Percentiles rank a stretch among this genome's conserved stretches.
Evolutionary conservation across 202 grass and related monocot species (phyloP).

Genomic region (Hordeum pubiflorum): DNA sequence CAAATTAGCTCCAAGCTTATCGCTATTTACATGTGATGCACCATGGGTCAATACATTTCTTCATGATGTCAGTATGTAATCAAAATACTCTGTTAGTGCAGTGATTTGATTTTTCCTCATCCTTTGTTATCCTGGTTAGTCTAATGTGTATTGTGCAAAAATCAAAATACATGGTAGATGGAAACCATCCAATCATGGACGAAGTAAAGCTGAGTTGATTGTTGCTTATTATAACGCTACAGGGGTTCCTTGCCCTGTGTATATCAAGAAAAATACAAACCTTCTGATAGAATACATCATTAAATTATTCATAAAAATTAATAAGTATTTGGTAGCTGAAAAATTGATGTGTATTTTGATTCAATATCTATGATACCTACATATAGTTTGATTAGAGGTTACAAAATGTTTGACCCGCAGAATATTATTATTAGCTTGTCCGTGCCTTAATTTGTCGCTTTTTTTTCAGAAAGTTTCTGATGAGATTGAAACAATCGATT

Average conservation of each 20-base stretch:
- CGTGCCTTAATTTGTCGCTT: background rate
- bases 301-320: background rate
- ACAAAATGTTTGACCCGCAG: background rate
- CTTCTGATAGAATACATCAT: background rate
- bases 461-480: constrained; percentile 18
- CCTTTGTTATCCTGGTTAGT: background rate
- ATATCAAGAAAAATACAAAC: background rate
- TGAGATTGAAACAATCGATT: constrained; percentile 4
- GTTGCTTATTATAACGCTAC: background rate
- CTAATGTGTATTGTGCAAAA: background rate
- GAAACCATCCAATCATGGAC: background rate
- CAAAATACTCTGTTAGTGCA: background rate
- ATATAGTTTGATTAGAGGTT: background rate
- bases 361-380: background rate
- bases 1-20: background rate
- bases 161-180: background rate
- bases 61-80: background rate
- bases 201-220: background rate
- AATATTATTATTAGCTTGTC: background rate
- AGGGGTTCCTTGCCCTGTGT: background rate
- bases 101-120: background rate
- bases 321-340: background rate
- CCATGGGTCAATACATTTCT: background rate
- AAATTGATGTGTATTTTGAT: background rate
- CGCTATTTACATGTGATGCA: background rate